Conservation (phyloP, 805 yeast genomes). For the Groenewaldozyma salmanticensis region DNA sequence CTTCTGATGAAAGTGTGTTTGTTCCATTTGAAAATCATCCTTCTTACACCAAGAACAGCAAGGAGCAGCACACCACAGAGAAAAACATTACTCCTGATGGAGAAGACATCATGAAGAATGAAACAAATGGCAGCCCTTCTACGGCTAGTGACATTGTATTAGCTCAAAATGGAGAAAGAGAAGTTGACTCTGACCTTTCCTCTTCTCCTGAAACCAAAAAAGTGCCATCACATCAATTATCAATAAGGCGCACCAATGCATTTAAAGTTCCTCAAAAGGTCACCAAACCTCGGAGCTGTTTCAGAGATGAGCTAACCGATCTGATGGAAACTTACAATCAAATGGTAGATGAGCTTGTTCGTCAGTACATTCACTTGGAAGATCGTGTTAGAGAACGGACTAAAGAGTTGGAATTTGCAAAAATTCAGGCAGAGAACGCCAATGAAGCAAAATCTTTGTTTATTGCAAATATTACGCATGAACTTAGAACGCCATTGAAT, state of each 20-base stretch:
- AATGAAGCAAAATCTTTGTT: slow-evolving; percentile 94
- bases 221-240: too few species aligned
- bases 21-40: too few species aligned
- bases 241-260: slow-evolving; percentile 5
- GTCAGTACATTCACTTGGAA: slow-evolving; percentile 74
- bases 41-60: too few species aligned
- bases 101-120: neutral
- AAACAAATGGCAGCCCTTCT: neutral
- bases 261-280: slow-evolving; percentile 21
- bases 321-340: slow-evolving; percentile 79
- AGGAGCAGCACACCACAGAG: neutral
- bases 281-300: slow-evolving; percentile 8
- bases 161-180: neutral
- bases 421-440: slow-evolving; percentile 84
- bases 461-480: slow-evolving; percentile 88
- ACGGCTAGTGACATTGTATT: neutral
- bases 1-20: neutral
- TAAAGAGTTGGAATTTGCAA: slow-evolving; percentile 77
- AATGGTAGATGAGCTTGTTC: slow-evolving; percentile 80
- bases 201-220: neutral
- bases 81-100: neutral
- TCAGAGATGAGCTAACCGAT: slow-evolving; percentile 74
- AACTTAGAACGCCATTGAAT: slow-evolving; percentile 87
- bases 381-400: slow-evolving; percentile 83
- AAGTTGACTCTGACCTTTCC: neutral